Evolutionary conservation across 805 yeast genomes (phyloP).

Genomic region (Limtongozyma cylindracea): DNA sequence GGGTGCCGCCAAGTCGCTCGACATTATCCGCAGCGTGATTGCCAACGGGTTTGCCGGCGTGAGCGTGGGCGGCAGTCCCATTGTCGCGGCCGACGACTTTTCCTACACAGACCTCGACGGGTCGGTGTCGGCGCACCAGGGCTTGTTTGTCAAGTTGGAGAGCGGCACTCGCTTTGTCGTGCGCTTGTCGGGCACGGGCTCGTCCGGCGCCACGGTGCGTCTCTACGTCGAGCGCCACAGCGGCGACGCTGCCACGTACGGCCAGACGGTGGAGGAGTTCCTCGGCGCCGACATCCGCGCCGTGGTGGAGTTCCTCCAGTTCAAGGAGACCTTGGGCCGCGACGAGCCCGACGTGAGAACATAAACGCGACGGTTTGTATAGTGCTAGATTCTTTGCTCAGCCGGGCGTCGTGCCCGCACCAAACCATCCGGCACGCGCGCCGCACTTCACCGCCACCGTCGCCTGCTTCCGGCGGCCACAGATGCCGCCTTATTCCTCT

Average conservation of each 20-base stretch:
- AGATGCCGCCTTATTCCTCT: no score
- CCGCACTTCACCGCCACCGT: no score
- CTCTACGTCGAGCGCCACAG: constrained; percentile 74
- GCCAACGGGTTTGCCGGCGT: constrained; percentile 17
- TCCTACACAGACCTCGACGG: constrained; percentile 90
- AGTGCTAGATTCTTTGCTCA: no score
- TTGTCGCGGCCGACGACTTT: constrained; percentile 68
- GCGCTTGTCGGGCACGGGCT: constrained; percentile 91
- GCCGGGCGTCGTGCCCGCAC: no score
- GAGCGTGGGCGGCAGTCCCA: constrained; percentile 19
- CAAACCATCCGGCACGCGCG: no score
- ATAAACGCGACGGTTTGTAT: no score
- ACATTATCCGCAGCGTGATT: constrained; percentile 11
- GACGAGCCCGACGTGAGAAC: constrained; percentile 81
- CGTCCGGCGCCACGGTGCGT: constrained; percentile 93
- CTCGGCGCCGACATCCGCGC: constrained; percentile 33
- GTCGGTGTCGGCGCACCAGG: constrained; percentile 69
- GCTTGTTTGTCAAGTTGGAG: constrained; percentile 57
- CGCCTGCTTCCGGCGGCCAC: no score
- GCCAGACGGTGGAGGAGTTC: constrained; percentile 35
- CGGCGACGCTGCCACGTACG: constrained; percentile 22
- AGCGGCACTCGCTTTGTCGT: constrained; percentile 72
- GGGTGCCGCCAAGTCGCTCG: constrained; percentile 49
- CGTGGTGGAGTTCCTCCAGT: constrained; percentile 42
- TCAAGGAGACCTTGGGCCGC: constrained; percentile 53